Percentiles rank a stretch among this genome's conserved stretches.
Conservation (phyloP, 148 eudicot species). For the Spergularia bocconei region DNA sequence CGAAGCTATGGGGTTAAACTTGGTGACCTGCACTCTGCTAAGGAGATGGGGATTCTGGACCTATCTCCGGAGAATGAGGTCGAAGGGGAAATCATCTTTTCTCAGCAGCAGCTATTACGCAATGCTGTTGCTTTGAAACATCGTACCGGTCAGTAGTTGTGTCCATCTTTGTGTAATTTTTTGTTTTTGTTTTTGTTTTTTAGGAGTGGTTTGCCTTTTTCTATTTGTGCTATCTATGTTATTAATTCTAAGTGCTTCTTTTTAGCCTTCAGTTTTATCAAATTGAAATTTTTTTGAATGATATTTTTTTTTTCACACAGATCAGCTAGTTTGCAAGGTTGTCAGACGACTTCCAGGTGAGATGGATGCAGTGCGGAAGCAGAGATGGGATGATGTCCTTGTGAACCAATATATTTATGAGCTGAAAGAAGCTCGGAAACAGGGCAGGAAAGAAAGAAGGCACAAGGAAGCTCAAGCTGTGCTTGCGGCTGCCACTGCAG, state of each 20-base stretch:
- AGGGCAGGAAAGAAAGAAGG: slow-evolving; percentile 89
- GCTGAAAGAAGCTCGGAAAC: slow-evolving; percentile 86
- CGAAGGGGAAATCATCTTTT: slow-evolving; percentile 83
- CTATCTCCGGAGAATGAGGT: slow-evolving; percentile 69
- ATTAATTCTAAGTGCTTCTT: background rate
- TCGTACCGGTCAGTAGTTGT: slow-evolving; percentile 52
- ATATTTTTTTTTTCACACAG: slow-evolving; percentile 39
- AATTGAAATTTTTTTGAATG: slow-evolving; percentile 10
- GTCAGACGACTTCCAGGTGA: slow-evolving; percentile 63
- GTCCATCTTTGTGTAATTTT: slow-evolving; percentile 3
- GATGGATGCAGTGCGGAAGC: slow-evolving; percentile 54
- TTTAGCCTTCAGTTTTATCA: background rate
- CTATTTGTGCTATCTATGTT: background rate
- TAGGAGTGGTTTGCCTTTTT: background rate
- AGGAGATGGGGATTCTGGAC: slow-evolving; percentile 44
- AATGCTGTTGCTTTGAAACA: slow-evolving; percentile 60
- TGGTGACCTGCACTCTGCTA: slow-evolving; percentile 42
- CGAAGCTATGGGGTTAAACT: slow-evolving; percentile 29
- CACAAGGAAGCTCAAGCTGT: slow-evolving; percentile 95
- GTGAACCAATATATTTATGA: slow-evolving; percentile 72
- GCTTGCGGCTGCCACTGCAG: slow-evolving; percentile 96
- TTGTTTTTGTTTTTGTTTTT: background rate
- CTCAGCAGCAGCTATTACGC: slow-evolving; percentile 54
- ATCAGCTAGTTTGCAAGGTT: slow-evolving; percentile 67
- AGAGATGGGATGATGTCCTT: slow-evolving; percentile 83